Conservation (phyloP, 2,329 filamentous ascomycete species). For the Hypoxylon sp. region DNA sequence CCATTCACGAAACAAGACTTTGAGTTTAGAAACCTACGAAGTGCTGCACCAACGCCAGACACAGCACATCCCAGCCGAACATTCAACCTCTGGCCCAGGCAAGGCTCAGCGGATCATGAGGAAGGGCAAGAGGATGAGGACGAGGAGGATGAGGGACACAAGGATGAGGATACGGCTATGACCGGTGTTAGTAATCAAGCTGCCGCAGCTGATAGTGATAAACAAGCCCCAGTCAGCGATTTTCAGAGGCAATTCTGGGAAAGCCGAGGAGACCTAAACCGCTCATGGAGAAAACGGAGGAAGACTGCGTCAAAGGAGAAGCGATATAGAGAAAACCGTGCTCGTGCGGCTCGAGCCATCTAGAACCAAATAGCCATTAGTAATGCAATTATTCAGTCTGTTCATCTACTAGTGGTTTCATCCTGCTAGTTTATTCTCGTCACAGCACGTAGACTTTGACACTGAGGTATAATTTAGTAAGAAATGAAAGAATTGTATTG, state of each 20-base stretch:
- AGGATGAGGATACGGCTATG: conserved; percentile 44
- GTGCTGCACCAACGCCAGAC: conserved; percentile 94
- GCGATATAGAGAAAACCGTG: conserved; percentile 75
- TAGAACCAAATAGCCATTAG: conserved; percentile 37
- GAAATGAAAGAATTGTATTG: not conserved
- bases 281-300: conserved; percentile 75
- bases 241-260: conserved; percentile 80
- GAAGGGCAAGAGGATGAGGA: conserved; percentile 61
- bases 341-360: conserved; percentile 63
- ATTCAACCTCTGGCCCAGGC: conserved; percentile 70
- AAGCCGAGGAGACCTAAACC: conserved; percentile 74
- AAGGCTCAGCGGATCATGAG: conserved; percentile 39
- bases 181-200: conserved; percentile 24
- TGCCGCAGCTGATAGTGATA: conserved; percentile 7
- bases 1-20: conserved; percentile 87
- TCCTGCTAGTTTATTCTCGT: not conserved
- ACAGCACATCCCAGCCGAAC: conserved; percentile 81
- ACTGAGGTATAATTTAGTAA: not conserved
- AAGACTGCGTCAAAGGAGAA: conserved; percentile 76
- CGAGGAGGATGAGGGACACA: conserved; percentile 53
- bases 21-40: conserved; percentile 80
- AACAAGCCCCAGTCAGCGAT: conserved; percentile 58
- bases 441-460: not conserved
- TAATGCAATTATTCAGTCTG: conserved; percentile 1
- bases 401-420: not conserved